Conservation (phyloP, 2,329 filamentous ascomycete genomes). For the Xenoacremonium recifei region DNA sequence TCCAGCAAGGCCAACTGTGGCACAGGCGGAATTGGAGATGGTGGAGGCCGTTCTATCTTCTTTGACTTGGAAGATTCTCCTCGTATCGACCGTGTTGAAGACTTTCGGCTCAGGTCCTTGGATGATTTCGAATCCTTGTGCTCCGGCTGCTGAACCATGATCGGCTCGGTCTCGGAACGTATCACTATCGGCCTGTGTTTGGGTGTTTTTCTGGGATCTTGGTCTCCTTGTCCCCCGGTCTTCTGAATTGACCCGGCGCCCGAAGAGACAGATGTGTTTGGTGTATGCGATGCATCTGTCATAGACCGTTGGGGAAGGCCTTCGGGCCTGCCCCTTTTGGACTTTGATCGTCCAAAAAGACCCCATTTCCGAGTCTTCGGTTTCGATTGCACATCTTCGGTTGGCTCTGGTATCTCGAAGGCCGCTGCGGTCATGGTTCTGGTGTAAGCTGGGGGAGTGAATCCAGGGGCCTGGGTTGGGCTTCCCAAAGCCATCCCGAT, state of each 20-base stretch:
- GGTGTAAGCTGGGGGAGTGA: constrained; percentile 28
- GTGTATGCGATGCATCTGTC: constrained; percentile 22
- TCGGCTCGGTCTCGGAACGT: constrained; percentile 42
- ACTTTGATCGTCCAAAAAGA: constrained; percentile 48
- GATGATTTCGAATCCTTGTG: constrained; percentile 17
- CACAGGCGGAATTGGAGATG: constrained; percentile 15
- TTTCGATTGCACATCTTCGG: constrained; percentile 26
- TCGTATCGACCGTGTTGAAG: constrained; percentile 22
- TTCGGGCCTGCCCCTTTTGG: constrained; percentile 26
- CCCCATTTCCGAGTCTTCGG: constrained; percentile 57
- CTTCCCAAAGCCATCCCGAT: constrained; percentile 78
- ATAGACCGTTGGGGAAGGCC: constrained; percentile 20
- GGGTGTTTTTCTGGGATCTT: constrained; percentile 11
- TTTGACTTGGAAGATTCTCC: constrained; percentile 21
- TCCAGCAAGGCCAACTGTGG: constrained; percentile 51
- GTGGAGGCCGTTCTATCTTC: constrained; percentile 16
- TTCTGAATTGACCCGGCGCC: constrained; percentile 2
- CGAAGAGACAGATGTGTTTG: constrained; percentile 17
- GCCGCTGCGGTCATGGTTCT: constrained; percentile 23
- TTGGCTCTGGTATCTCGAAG: constrained; percentile 13
- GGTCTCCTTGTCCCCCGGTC: constrained; percentile 10
- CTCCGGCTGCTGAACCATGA: constrained; percentile 10
- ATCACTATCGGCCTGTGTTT: constrained; percentile 45
- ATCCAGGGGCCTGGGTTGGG: constrained; percentile 47
- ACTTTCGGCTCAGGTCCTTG: constrained; percentile 24